Evolutionary conservation across 2,329 filamentous ascomycete species (phyloP).

Genomic region (Pseudocercospora cruenta): DNA sequence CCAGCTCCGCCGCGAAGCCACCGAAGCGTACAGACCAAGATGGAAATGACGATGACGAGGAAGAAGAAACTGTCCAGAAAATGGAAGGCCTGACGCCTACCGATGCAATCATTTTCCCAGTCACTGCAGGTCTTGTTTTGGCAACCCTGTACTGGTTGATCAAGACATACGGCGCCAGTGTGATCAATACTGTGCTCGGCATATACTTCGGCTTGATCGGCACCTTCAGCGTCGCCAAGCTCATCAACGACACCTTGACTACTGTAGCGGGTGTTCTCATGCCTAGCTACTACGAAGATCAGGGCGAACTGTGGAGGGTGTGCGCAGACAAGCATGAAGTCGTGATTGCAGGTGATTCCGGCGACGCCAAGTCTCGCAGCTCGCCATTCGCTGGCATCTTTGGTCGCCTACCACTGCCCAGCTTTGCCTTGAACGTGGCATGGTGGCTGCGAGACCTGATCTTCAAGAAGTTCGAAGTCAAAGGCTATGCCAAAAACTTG

Average conservation of each 20-base stretch:
- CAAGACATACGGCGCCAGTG: conserved; percentile 79
- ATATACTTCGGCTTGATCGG: conserved; percentile 82
- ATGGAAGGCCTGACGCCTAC: conserved; percentile 72
- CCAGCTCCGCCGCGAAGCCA: conserved; percentile 75
- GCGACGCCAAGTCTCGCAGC: conserved; percentile 26
- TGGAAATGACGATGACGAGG: conserved; percentile 53
- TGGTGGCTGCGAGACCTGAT: conserved; percentile 56
- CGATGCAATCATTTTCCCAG: conserved; percentile 82
- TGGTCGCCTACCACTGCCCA: conserved; percentile 52
- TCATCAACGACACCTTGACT: conserved; percentile 73
- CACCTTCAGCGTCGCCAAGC: conserved; percentile 72
- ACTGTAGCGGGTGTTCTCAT: conserved; percentile 70
- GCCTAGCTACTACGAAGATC: conserved; percentile 67
- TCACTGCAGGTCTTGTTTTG: conserved; percentile 74
- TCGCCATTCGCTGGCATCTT: conserved; percentile 59
- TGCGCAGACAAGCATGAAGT: conserved; percentile 41
- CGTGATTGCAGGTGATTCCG: conserved; percentile 20
- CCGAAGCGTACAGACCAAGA: conserved; percentile 31
- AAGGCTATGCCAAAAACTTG: conserved; percentile 54
- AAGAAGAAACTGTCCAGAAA: conserved; percentile 57
- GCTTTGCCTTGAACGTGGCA: conserved; percentile 39
- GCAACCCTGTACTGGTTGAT: conserved; percentile 83
- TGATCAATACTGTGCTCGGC: conserved; percentile 81
- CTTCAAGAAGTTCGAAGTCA: conserved; percentile 56
- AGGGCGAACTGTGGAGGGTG: conserved; percentile 56